These are phyloP conservation scores for Pochonia chlamydosporia DNA, from an alignment of 2,329 filamentous ascomycete species.

Conservation along the genomic window DNA sequence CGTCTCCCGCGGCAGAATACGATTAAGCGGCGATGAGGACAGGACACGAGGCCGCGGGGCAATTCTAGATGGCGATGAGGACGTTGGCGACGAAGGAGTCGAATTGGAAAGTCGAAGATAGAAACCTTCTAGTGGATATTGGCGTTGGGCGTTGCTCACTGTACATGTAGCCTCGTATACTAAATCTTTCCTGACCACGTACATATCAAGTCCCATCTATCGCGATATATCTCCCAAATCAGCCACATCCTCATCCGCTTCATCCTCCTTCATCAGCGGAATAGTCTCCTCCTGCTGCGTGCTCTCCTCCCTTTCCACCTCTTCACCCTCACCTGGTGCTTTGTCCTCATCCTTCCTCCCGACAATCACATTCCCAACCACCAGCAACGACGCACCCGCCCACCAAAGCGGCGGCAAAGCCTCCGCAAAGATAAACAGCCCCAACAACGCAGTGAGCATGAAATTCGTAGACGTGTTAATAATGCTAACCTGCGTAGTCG, in stretches of 20 bases:
- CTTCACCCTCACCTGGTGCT: constrained; percentile 13
- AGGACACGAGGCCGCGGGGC: constrained; percentile 33
- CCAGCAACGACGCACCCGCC: constrained; percentile 64
- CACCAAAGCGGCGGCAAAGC: constrained; percentile 69
- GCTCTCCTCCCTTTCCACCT: constrained; percentile 3
- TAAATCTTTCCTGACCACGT: neutral
- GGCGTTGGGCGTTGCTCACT: neutral
- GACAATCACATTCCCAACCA: constrained; percentile 73
- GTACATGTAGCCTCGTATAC: too few species aligned
- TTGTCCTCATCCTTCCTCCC: constrained; percentile 58
- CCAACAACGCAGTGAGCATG: constrained; percentile 68
- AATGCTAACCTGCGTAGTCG: constrained; percentile 73
- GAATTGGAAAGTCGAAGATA: constrained; percentile 35
- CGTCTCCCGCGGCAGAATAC: constrained; percentile 52
- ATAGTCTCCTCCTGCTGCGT: constrained; percentile 22
- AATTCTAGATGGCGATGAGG: constrained; percentile 38
- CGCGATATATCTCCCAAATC: constrained; percentile 24
- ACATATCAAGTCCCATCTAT: constrained; percentile 7
- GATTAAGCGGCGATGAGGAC: constrained; percentile 37
- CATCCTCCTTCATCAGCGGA: constrained; percentile 18
- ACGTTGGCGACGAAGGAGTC: constrained; percentile 33
- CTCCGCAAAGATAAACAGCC: constrained; percentile 66
- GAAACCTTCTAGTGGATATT: neutral
- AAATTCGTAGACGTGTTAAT: constrained; percentile 82
- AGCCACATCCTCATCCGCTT: constrained; percentile 27